A percentile compares a stretch with the other conserved stretches of the same genome.
Evolutionary conservation across 2,329 filamentous ascomycete species (phyloP).

Genomic region (Rutstroemia sp.): DNA sequence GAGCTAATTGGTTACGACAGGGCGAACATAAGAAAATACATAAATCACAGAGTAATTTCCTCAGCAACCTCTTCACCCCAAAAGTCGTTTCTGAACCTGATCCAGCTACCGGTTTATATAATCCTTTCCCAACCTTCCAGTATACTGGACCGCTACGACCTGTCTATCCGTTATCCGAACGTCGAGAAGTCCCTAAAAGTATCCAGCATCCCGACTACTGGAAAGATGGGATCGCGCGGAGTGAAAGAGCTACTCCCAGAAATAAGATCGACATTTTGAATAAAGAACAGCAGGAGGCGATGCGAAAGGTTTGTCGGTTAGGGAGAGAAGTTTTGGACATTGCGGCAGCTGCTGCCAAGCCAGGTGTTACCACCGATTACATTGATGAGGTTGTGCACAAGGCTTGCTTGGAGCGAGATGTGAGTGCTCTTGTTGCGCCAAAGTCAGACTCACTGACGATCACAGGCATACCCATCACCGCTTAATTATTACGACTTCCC

Average conservation of each 20-base stretch:
- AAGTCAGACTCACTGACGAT: slow-evolving; percentile 14
- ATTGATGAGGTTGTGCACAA: slow-evolving; percentile 94
- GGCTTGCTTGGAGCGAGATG: slow-evolving; percentile 85
- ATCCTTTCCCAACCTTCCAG: slow-evolving; percentile 83
- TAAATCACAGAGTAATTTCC: slow-evolving; percentile 70
- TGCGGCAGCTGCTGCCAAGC: slow-evolving; percentile 72
- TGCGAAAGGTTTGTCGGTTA: slow-evolving; percentile 86
- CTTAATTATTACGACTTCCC: slow-evolving; percentile 95
- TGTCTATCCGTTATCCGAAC: slow-evolving; percentile 74
- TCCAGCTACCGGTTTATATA: slow-evolving; percentile 82
- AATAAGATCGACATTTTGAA: slow-evolving; percentile 81
- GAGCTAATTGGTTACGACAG: slow-evolving; percentile 39
- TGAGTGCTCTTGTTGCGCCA: slow-evolving; percentile 40
- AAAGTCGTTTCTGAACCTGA: slow-evolving; percentile 85
- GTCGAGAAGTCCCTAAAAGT: slow-evolving; percentile 65
- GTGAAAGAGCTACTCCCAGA: slow-evolving; percentile 50
- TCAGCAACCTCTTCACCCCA: slow-evolving; percentile 67
- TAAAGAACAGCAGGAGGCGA: slow-evolving; percentile 69
- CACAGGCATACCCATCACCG: slow-evolving; percentile 84
- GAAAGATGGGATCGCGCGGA: slow-evolving; percentile 66
- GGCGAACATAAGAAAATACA: slow-evolving; percentile 74
- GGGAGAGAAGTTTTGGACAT: slow-evolving; percentile 90
- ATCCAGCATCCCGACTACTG: slow-evolving; percentile 87
- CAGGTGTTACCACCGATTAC: slow-evolving; percentile 93
- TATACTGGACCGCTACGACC: slow-evolving; percentile 79